Evolutionary conservation across 495 filamentous ascomycete genomes (phyloP).

Genomic region (Aspergillus leporis): DNA sequence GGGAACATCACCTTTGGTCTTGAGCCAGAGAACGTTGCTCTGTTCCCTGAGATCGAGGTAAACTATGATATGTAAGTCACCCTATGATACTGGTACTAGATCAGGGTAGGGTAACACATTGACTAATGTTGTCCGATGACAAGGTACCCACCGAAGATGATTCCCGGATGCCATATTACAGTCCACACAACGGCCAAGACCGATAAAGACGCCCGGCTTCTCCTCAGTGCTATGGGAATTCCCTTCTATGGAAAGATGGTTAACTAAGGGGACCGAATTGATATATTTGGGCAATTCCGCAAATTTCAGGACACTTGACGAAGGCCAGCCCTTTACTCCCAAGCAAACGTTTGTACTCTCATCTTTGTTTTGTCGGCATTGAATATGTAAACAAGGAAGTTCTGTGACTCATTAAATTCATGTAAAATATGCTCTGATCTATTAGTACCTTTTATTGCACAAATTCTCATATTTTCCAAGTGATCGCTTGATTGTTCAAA

Average conservation of each 20-base stretch:
- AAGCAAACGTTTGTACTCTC: background rate
- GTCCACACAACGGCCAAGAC: slow-evolving; percentile 86
- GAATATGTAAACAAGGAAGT: slow-evolving; percentile 17
- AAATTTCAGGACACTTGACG: background rate
- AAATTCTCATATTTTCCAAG: slow-evolving; percentile 8
- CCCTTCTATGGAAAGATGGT: slow-evolving; percentile 78
- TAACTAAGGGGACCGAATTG: slow-evolving; percentile 35
- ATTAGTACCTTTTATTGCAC: slow-evolving; percentile 16
- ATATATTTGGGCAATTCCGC: background rate
- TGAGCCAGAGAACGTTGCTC: slow-evolving; percentile 63
- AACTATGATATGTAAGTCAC: slow-evolving; percentile 83
- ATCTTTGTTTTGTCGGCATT: slow-evolving; percentile 2
- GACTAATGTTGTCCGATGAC: slow-evolving; percentile 16
- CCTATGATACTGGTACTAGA: background rate
- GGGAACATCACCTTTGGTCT: slow-evolving; percentile 88
- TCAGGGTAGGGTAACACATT: background rate
- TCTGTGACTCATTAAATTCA: slow-evolving; percentile 12
- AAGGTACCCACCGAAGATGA: slow-evolving; percentile 87
- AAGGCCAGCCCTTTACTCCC: background rate
- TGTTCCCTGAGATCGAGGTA: slow-evolving; percentile 90
- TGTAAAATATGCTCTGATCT: slow-evolving; percentile 26
- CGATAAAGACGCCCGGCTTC: slow-evolving; percentile 85
- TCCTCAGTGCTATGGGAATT: slow-evolving; percentile 75
- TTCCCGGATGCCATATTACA: slow-evolving; percentile 84
- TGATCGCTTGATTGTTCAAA: background rate